Conservation (phyloP, 2,329 filamentous ascomycete genomes). For the Ceratocystis papillata region DNA sequence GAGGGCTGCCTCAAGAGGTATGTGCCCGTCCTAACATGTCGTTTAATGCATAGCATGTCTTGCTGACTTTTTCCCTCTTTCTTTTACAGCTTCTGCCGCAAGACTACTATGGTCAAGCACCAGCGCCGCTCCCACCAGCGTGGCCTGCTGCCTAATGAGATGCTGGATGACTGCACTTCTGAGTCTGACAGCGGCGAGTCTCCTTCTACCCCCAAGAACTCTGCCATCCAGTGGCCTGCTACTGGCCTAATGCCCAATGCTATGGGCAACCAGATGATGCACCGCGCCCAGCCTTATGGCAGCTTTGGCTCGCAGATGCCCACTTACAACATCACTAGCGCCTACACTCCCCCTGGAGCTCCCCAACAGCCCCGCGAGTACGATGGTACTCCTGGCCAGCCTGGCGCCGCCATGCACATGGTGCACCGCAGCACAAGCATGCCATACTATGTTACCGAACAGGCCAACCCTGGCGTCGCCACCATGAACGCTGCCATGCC, state of each 20-base stretch:
- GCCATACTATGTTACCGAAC: constrained; percentile 50
- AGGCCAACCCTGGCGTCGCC: constrained; percentile 50
- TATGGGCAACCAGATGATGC: constrained; percentile 35
- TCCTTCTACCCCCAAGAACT: constrained; percentile 47
- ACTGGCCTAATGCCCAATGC: constrained; percentile 34
- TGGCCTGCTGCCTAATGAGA: constrained; percentile 45
- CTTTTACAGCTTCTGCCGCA: constrained; percentile 52
- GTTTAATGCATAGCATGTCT: not conserved
- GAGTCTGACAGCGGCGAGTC: constrained; percentile 50
- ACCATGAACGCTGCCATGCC: constrained; percentile 46
- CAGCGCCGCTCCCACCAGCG: constrained; percentile 52
- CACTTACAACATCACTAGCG: constrained; percentile 33
- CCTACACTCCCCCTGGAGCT: constrained; percentile 20
- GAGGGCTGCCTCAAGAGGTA: constrained; percentile 53
- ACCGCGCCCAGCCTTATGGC: constrained; percentile 45
- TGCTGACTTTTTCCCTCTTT: constrained; percentile 24
- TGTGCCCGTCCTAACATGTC: constrained; percentile 8
- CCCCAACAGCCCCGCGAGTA: constrained; percentile 34
- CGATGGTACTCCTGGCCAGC: constrained; percentile 32
- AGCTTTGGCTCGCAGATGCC: constrained; percentile 44
- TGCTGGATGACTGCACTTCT: constrained; percentile 43
- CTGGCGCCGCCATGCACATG: constrained; percentile 35
- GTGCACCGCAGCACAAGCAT: constrained; percentile 41
- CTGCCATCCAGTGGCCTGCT: constrained; percentile 43
- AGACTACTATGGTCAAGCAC: constrained; percentile 61